Percentiles rank a stretch among this genome's conserved stretches.
These are phyloP conservation scores for Hypoxylon lienhwacheense DNA, from an alignment of 495 filamentous ascomycete genomes.

Conservation along the genomic window DNA sequence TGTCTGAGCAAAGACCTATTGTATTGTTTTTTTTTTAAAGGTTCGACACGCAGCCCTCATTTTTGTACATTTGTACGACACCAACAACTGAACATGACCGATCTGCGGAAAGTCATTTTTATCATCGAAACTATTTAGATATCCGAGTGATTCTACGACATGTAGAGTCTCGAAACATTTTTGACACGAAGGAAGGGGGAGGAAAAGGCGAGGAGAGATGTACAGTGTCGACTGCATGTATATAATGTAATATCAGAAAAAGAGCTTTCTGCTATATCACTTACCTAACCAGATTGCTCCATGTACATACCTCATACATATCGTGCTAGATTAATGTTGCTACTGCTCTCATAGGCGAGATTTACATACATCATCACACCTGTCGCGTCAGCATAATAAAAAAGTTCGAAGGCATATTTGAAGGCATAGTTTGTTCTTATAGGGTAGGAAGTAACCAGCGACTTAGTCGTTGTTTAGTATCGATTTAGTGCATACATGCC, in stretches of 20 bases:
- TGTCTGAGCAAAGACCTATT: conserved; percentile 7
- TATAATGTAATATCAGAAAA: conserved; percentile 34
- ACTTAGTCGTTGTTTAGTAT: too few relatives aligned
- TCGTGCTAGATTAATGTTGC: not conserved
- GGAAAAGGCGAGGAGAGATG: conserved; percentile 20
- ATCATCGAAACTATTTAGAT: not conserved
- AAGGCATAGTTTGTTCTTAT: too few relatives aligned
- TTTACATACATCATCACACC: too few relatives aligned
- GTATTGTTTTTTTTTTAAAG: conserved; percentile 25
- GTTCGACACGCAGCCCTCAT: conserved; percentile 16
- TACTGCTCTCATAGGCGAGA: not conserved
- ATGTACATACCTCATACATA: not conserved
- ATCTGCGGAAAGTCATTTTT: conserved; percentile 9
- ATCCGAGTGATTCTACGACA: too few relatives aligned
- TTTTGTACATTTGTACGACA: conserved; percentile 34
- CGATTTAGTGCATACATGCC: too few relatives aligned
- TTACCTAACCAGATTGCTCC: conserved; percentile 4
- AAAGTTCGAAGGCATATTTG: too few relatives aligned
- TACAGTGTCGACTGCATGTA: conserved; percentile 25
- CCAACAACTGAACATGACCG: conserved; percentile 5
- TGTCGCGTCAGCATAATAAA: too few relatives aligned
- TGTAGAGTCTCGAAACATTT: conserved; percentile 5
- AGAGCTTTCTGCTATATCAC: conserved; percentile 24
- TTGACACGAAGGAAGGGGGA: conserved; percentile 14
- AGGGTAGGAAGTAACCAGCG: too few relatives aligned